Evolutionary conservation across 129 eudicot genomes (phyloP).

Genomic region (Logfia minima): DNA sequence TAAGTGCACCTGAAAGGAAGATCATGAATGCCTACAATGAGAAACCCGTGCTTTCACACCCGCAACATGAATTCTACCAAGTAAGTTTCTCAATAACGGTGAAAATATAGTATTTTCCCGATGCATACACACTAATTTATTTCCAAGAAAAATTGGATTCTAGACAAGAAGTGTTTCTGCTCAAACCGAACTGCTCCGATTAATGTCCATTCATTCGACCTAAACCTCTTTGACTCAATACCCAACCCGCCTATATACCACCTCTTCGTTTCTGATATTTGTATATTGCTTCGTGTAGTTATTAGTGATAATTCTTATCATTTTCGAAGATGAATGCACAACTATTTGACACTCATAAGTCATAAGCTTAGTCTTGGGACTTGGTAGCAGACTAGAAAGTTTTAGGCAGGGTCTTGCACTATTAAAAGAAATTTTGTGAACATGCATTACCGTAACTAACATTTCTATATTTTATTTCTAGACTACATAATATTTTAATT

Average conservation of each 20-base stretch:
- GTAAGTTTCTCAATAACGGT: conserved; percentile 37
- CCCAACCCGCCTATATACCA: neutral
- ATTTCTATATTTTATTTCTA: too few species aligned
- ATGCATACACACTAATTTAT: neutral
- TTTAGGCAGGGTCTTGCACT: neutral
- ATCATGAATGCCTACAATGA: conserved; percentile 47
- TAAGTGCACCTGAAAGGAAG: conserved; percentile 76
- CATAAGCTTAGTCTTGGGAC: neutral
- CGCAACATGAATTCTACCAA: conserved; percentile 40
- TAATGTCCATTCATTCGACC: neutral
- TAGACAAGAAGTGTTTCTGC: neutral
- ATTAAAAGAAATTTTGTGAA: neutral
- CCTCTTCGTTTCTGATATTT: neutral
- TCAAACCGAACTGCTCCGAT: neutral
- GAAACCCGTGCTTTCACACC: conserved; percentile 32
- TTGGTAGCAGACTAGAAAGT: neutral
- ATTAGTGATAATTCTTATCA: neutral
- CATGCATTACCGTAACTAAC: neutral
- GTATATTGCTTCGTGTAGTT: neutral
- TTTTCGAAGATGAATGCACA: neutral
- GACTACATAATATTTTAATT: neutral
- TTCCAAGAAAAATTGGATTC: neutral
- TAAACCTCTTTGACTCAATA: neutral
- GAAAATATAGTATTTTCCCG: neutral
- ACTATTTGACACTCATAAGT: neutral